Percentiles rank a stretch among this genome's conserved stretches.
phyloP scores from a whole-genome alignment of 106 monocot species.

The Chionographis japonica region DNA sequence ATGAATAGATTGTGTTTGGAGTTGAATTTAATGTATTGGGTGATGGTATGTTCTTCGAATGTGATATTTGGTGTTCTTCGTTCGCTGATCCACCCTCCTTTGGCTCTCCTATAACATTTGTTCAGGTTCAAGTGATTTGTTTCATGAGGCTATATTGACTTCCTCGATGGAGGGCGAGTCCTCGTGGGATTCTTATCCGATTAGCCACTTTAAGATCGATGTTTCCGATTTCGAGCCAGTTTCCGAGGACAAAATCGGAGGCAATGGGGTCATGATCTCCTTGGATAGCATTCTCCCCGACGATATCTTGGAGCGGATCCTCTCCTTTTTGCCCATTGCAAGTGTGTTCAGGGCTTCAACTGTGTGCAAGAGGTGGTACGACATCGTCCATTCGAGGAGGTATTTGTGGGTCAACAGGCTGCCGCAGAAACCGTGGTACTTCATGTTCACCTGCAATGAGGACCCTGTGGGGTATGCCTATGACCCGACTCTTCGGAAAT shows the following conservation, averaged over 20 bases:
- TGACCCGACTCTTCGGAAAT: constrained; percentile 69
- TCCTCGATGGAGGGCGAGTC: constrained; percentile 28
- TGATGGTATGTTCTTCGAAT: too few species aligned
- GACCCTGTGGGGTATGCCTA: constrained; percentile 55
- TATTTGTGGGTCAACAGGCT: constrained; percentile 31
- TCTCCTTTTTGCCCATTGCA: constrained; percentile 57
- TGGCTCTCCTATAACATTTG: not conserved
- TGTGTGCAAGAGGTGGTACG: constrained; percentile 83
- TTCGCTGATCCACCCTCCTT: too few species aligned
- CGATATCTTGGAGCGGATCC: constrained; percentile 77
- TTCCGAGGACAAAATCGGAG: constrained; percentile 12
- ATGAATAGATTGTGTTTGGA: too few species aligned
- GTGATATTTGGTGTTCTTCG: too few species aligned
- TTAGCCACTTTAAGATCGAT: constrained; percentile 16
- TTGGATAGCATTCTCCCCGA: constrained; percentile 64
- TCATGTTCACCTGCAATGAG: constrained; percentile 79
- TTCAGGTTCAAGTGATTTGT: constrained; percentile 1
- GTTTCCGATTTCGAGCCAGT: constrained; percentile 1
- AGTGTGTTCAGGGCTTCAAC: constrained; percentile 62
- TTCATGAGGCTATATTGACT: not conserved
- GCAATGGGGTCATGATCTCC: constrained; percentile 21
- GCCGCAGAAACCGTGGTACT: constrained; percentile 86
- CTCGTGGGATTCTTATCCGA: constrained; percentile 35
- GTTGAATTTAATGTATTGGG: too few species aligned
- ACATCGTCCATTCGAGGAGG: constrained; percentile 48